These are phyloP conservation scores for Mucor piriformis DNA, from an alignment of 371 early-diverging fungal genomes.

Conservation along the genomic window DNA sequence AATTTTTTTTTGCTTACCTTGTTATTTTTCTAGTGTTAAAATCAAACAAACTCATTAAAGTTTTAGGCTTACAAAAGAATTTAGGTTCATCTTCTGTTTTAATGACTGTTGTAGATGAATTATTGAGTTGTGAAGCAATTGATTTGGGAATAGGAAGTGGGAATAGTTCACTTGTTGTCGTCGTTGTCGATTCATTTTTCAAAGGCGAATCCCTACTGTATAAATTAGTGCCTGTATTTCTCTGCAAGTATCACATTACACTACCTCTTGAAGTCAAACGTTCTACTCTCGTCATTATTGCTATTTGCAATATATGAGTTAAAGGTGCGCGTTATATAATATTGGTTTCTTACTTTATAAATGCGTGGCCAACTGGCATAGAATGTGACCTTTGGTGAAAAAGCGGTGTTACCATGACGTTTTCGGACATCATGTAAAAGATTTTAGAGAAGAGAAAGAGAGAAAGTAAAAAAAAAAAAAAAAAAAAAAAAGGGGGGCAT, in stretches of 20 bases:
- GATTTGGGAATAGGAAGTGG: conserved; percentile 19
- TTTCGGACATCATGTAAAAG: conserved; percentile 27
- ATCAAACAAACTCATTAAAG: background rate
- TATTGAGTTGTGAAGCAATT: conserved; percentile 11
- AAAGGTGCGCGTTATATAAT: background rate
- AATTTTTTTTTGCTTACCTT: background rate
- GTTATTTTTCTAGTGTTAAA: conserved; percentile 2
- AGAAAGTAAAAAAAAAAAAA: background rate
- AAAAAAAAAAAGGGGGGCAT: background rate
- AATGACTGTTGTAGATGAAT: background rate
- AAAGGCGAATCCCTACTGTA: background rate
- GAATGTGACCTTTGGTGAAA: conserved; percentile 31
- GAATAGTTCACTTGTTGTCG: conserved; percentile 12
- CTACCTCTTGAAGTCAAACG: conserved; percentile 20
- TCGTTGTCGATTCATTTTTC: conserved; percentile 2
- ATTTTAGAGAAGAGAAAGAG: conserved; percentile 7
- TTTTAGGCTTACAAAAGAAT: conserved; percentile 16
- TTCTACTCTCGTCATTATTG: background rate
- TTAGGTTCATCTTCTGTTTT: background rate
- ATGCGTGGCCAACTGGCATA: conserved; percentile 25
- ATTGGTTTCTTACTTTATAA: conserved; percentile 18
- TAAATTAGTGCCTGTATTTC: no score
- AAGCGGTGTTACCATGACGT: conserved; percentile 23
- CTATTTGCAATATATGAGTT: background rate
- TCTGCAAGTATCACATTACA: background rate